These are phyloP conservation scores for Wickerhamomyces chaumierensis DNA, from an alignment of 805 yeast species.

Conservation along the genomic window DNA sequence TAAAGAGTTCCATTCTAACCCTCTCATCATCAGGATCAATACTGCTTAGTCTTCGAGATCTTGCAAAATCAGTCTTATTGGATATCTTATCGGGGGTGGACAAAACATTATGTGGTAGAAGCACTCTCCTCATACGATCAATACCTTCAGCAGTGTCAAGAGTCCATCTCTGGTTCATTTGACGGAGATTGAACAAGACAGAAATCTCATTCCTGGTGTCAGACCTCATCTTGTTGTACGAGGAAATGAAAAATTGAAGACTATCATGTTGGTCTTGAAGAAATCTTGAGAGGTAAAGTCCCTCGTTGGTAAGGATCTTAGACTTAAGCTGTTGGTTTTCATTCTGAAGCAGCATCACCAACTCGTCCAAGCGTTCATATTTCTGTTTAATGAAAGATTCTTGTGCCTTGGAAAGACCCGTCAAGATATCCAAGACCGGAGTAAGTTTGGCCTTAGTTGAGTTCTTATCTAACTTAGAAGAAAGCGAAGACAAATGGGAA, in stretches of 20 bases:
- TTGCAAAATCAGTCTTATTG: slow-evolving; percentile 24
- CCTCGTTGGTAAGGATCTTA: slow-evolving; percentile 27
- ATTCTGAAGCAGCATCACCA: slow-evolving; percentile 7
- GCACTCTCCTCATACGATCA: slow-evolving; percentile 53
- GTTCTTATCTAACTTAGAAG: slow-evolving; percentile 14
- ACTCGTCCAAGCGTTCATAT: slow-evolving; percentile 14
- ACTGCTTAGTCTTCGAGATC: slow-evolving; percentile 8
- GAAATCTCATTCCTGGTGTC: slow-evolving; percentile 28
- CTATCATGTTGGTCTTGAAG: slow-evolving; percentile 60
- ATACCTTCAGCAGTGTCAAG: slow-evolving; percentile 63
- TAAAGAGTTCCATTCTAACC: slow-evolving; percentile 13
- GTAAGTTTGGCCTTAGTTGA: slow-evolving; percentile 9
- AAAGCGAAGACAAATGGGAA: slow-evolving; percentile 14
- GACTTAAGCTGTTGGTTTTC: slow-evolving; percentile 12
- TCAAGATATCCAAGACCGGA: slow-evolving; percentile 8
- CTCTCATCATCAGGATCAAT: slow-evolving; percentile 4
- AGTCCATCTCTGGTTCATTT: slow-evolving; percentile 25
- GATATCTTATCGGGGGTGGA: neutral
- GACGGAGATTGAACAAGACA: slow-evolving; percentile 5
- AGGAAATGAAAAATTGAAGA: slow-evolving; percentile 32
- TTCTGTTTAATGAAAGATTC: slow-evolving; percentile 14
- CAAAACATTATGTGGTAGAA: slow-evolving; percentile 20
- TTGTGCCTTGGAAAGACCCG: slow-evolving; percentile 6
- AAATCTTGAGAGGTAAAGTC: slow-evolving; percentile 37
- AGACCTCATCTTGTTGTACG: slow-evolving; percentile 35